Base-by-base conservation (phyloP, 257 asterid species). In the Solanum virginianum region DNA sequence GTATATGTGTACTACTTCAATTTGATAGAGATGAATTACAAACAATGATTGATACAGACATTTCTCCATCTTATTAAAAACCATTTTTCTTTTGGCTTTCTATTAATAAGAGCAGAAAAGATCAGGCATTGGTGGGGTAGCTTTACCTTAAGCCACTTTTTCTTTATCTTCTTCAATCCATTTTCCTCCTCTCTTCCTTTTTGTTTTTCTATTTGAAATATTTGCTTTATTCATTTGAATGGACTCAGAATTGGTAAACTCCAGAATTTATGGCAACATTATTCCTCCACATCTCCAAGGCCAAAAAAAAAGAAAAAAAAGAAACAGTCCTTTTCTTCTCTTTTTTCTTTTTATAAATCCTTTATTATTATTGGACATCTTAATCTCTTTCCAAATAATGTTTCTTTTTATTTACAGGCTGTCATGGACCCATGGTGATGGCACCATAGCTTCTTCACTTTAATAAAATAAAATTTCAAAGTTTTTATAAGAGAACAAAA, bases 111-210 rank as follows among this genome's bases (percentile, higher is more conserved):
- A 43, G 71, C 63, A 18, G 36, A 54, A 86, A 66, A 63, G 86
- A 80, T 84, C 69, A 43, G 80, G 47, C 7, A 47, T 8, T 49
- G 86, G 87, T 85, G 88, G 90, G 90, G 85, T 53, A 79, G 63
- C 84, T 82, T 86, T 65, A 84, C 87, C 88, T 86, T 83, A 86
- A 70, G 66, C 84, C 88, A 86, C 86, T 86, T 84, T 91, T 86
- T 86, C 85, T 86, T 88, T 88, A 88, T 90, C 92, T 55, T 87
- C 87, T 81, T 80, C 84, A 85, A 54, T 54, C 29, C 43, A 66
- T 72, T 66, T 70, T 55, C 65, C 60, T 80, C 68, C 17, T 79
- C 17, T 26, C 51, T 13, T 54, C 65, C 29, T 16, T 56, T 66
- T 49, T 45, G 4, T 75, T 3, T 47, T 60, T 72, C 26, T 53